Base-by-base conservation (phyloP, 768 basidiomycete species). In the Termitomyces sp. region DNA sequence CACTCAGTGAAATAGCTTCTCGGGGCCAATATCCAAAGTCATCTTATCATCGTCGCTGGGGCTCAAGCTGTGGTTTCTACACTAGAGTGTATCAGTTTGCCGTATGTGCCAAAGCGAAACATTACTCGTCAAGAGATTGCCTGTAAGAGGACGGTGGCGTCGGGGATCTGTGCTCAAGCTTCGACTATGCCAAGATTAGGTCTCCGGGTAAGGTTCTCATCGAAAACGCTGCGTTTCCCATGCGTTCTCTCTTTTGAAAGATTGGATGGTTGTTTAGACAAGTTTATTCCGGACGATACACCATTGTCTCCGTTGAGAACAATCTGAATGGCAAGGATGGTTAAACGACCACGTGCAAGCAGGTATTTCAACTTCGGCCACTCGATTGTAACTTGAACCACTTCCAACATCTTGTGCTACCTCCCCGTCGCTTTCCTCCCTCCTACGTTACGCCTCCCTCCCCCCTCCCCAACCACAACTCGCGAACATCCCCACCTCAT, bases 351-450 rank as follows among this genome's bases (percentile, higher is more conserved):
- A 39, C 50, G 36, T 51, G 36, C 26, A 27, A 27, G 18, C 18
- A 39, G 51, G 10, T 40, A 40, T 30, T 40, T 52, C 37, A 51
- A 27, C 50, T 26, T 18, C 22, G 24, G 24, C 34, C 36, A 36
- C 26, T 51, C 24, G 18, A 51, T 39, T 27, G 18, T 2, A 16
- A 39, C 1, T 51, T 33, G 12, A 27, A 27, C 24, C 18, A 51
- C 16, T 18, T 16, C 24, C 14, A 24, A 36, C 14, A 39, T n/a
- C 4, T 7, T 12, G 18, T 27, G 44, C 14, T 16, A 27, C n/a
- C 36, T 30, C 30, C 30, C 16, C 22, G 12, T 48, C 20, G 14
- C 22, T 40, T 20, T 39, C 26, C 24, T 12, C 6, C 16, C 3
- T 18, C 14, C 34, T 14, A 24, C 20, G 34, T 22, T 50, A 9